Evolutionary conservation across 176 grass and related monocot genomes (phyloP).

Genomic region (Ananas comosus): DNA sequence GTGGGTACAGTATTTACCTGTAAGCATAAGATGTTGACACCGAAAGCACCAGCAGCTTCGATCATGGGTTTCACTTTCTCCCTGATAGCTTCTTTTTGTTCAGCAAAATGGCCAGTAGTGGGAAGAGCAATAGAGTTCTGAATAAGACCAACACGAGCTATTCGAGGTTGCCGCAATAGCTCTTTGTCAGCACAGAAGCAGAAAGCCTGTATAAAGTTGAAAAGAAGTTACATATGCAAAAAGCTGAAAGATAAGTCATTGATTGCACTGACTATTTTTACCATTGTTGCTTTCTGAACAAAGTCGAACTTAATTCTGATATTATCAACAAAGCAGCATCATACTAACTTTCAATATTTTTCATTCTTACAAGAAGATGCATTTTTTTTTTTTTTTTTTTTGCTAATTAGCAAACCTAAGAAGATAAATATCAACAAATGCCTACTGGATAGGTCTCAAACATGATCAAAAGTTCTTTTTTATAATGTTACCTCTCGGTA

Average conservation of each 20-base stretch:
- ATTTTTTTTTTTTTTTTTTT: too few relatives aligned
- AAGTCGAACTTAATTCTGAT: too few relatives aligned
- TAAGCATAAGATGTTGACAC: conserved; percentile 88
- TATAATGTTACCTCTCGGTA: too few relatives aligned
- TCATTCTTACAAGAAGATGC: too few relatives aligned
- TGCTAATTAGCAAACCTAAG: too few relatives aligned
- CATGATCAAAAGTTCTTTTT: too few relatives aligned
- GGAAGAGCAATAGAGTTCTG: conserved; percentile 86
- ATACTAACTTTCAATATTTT: too few relatives aligned
- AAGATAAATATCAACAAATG: too few relatives aligned
- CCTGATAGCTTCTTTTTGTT: conserved; percentile 84
- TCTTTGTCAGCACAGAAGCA: conserved; percentile 74
- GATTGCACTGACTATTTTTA: neutral
- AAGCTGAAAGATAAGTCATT: neutral
- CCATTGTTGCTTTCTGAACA: neutral
- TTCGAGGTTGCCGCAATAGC: conserved; percentile 39
- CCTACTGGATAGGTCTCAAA: too few relatives aligned
- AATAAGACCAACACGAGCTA: conserved; percentile 80
- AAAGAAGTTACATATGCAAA: neutral
- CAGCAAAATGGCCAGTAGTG: conserved; percentile 61
- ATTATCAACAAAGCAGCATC: too few relatives aligned
- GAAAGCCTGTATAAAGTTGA: conserved; percentile 42
- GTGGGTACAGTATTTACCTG: conserved; percentile 45
- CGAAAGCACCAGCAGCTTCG: conserved; percentile 78
- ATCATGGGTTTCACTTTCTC: conserved; percentile 78